Evolutionary conservation across 192 early-diverging fungal species (phyloP).

Genomic region (Gryganskiella cystojenkinii): DNA sequence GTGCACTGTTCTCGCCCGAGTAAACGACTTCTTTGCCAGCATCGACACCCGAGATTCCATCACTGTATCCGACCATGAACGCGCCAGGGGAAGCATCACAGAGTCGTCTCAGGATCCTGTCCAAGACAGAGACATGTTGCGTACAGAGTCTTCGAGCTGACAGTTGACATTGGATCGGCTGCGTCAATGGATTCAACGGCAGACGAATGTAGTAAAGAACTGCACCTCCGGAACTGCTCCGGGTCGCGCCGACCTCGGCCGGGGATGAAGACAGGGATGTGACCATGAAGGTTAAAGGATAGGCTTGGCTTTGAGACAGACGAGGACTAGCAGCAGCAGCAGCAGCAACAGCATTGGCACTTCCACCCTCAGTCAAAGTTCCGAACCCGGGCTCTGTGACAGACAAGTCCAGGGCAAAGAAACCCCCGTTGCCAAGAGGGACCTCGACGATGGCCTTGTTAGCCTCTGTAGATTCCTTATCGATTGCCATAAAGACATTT

Average conservation of each 20-base stretch:
- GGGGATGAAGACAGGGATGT: too few relatives aligned
- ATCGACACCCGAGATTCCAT: constrained; percentile 37
- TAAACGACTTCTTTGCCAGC: constrained; percentile 33
- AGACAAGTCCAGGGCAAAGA: constrained; percentile 17
- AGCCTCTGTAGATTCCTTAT: not conserved
- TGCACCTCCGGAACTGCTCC: too few relatives aligned
- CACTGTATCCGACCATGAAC: constrained; percentile 38
- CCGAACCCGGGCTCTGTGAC: too few relatives aligned
- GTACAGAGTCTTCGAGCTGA: constrained; percentile 28
- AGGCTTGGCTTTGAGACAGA: constrained; percentile 3
- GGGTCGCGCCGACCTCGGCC: too few relatives aligned
- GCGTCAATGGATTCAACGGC: constrained; percentile 22
- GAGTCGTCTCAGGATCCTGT: constrained; percentile 28
- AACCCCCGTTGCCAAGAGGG: constrained; percentile 12
- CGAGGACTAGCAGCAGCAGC: not conserved
- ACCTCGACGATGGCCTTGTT: not conserved
- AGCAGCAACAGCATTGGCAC: not conserved
- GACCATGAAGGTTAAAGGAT: constrained; percentile 28
- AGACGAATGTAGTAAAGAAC: constrained; percentile 25
- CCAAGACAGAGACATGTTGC: constrained; percentile 24
- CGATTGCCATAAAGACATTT: too few relatives aligned
- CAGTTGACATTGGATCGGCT: constrained; percentile 32
- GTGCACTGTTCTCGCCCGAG: constrained; percentile 24
- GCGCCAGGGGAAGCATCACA: constrained; percentile 39
- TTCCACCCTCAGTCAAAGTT: too few relatives aligned